Evolutionary conservation across 495 filamentous ascomycete species (phyloP).

Genomic region (Hypoxylon lienhwacheense): DNA sequence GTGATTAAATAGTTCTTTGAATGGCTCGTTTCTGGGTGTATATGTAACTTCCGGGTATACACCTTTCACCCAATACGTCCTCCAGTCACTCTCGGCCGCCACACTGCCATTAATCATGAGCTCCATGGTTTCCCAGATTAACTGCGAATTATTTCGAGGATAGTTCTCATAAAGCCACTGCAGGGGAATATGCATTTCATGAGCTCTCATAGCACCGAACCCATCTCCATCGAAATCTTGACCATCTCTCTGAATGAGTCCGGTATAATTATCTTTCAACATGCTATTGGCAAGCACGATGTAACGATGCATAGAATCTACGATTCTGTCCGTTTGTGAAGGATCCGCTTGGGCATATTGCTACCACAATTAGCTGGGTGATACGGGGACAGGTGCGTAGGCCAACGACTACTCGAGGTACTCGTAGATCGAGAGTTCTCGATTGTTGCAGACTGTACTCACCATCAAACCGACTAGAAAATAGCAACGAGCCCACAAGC

Average conservation of each 20-base stretch:
- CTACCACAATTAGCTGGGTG: slow-evolving; percentile 44
- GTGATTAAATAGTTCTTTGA: slow-evolving; percentile 34
- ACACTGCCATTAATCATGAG: slow-evolving; percentile 40
- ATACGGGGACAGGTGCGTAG: no score
- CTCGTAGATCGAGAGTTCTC: no score
- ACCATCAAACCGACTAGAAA: slow-evolving; percentile 57
- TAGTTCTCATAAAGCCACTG: slow-evolving; percentile 60
- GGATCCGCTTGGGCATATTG: slow-evolving; percentile 54
- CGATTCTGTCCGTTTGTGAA: slow-evolving; percentile 41
- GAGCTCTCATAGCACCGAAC: slow-evolving; percentile 53
- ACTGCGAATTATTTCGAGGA: slow-evolving; percentile 35
- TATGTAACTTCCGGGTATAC: slow-evolving; percentile 40
- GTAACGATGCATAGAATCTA: slow-evolving; percentile 46
- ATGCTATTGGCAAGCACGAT: slow-evolving; percentile 51
- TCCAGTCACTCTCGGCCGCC: slow-evolving; percentile 44
- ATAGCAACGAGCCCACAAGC: slow-evolving; percentile 59
- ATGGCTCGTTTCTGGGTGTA: slow-evolving; percentile 26
- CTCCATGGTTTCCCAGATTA: slow-evolving; percentile 43
- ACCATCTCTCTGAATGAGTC: slow-evolving; percentile 48
- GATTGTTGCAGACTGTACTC: background rate
- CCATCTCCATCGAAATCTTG: slow-evolving; percentile 44
- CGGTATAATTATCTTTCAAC: slow-evolving; percentile 55
- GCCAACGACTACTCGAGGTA: no score
- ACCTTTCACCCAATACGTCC: slow-evolving; percentile 35
- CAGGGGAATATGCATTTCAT: slow-evolving; percentile 55